Conservation (phyloP, 805 yeast genomes). For the Suhomyces kilbournensis region DNA sequence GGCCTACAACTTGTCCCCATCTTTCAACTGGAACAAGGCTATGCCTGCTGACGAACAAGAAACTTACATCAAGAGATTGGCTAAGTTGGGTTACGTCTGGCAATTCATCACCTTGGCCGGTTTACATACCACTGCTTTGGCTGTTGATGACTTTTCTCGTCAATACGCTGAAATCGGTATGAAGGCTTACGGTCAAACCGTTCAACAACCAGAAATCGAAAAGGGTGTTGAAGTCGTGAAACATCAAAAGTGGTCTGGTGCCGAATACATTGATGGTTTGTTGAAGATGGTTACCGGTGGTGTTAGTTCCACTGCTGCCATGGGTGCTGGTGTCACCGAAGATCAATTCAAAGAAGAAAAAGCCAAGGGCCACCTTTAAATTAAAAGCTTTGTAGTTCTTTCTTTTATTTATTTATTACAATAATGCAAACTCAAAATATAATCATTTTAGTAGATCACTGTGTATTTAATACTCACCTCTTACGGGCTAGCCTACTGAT, state of each 20-base stretch:
- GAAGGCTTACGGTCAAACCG: constrained; percentile 89
- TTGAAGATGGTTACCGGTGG: constrained; percentile 92
- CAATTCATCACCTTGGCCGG: constrained; percentile 98
- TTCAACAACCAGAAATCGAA: constrained; percentile 86
- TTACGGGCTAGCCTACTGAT: not conserved
- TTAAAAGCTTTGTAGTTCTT: not conserved
- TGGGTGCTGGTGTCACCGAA: constrained; percentile 98
- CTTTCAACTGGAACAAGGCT: constrained; percentile 96
- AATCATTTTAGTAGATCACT: not conserved
- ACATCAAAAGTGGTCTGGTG: constrained; percentile 99
- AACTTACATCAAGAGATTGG: constrained; percentile 84
- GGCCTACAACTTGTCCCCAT: constrained; percentile 94
- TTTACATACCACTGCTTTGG: constrained; percentile 91
- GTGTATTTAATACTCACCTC: not conserved
- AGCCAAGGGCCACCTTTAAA: constrained; percentile 11
- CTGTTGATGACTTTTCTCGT: constrained; percentile 79
- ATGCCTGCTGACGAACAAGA: constrained; percentile 85
- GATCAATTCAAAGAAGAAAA: constrained; percentile 70
- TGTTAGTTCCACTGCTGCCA: constrained; percentile 91
- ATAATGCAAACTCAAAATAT: not conserved
- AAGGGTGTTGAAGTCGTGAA: constrained; percentile 91
- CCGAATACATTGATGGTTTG: constrained; percentile 89
- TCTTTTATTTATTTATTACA: not conserved
- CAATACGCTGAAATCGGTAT: constrained; percentile 80
- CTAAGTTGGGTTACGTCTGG: constrained; percentile 91